Evolutionary conservation across 106 monocot genomes (phyloP).

Genomic region (Triglochin maritima): DNA sequence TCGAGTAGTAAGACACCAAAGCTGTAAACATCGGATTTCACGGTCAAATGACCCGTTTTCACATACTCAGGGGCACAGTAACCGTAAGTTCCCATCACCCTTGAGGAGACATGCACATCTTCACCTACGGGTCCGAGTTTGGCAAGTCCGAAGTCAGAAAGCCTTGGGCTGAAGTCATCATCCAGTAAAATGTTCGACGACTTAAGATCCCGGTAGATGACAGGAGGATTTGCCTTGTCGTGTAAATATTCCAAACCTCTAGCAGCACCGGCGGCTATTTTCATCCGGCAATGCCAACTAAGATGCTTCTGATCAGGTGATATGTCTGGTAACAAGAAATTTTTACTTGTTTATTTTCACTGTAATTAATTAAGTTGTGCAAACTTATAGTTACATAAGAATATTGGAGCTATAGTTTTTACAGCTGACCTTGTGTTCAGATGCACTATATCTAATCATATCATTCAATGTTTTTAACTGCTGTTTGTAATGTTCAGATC

Average conservation of each 20-base stretch:
- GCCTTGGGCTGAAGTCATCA: conserved; percentile 47
- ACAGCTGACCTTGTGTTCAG: not conserved
- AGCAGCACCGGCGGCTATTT: conserved; percentile 61
- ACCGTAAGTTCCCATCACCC: conserved; percentile 79
- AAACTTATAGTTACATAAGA: not conserved
- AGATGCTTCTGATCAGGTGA: conserved; percentile 36
- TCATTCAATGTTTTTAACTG: too few relatives aligned
- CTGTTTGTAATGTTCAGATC: too few relatives aligned
- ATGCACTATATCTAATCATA: too few relatives aligned
- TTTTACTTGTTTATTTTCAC: not conserved
- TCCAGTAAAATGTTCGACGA: conserved; percentile 62
- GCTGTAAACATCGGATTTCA: conserved; percentile 75
- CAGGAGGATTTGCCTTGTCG: conserved; percentile 50
- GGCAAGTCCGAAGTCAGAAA: conserved; percentile 76
- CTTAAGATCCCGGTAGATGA: conserved; percentile 67
- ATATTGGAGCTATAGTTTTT: not conserved
- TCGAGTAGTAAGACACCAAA: conserved; percentile 69
- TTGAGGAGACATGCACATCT: conserved; percentile 56
- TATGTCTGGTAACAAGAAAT: conserved; percentile 31
- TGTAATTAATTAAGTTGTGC: not conserved
- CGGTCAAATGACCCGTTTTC: conserved; percentile 47
- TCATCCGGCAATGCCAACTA: conserved; percentile 61
- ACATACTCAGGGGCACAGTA: conserved; percentile 82
- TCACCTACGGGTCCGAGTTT: conserved; percentile 68
- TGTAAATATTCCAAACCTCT: conserved; percentile 66